Percentiles rank a stretch among this genome's conserved stretches.
These are phyloP conservation scores for Priceomyces carsonii DNA, from an alignment of 805 yeast species.

Conservation along the genomic window DNA sequence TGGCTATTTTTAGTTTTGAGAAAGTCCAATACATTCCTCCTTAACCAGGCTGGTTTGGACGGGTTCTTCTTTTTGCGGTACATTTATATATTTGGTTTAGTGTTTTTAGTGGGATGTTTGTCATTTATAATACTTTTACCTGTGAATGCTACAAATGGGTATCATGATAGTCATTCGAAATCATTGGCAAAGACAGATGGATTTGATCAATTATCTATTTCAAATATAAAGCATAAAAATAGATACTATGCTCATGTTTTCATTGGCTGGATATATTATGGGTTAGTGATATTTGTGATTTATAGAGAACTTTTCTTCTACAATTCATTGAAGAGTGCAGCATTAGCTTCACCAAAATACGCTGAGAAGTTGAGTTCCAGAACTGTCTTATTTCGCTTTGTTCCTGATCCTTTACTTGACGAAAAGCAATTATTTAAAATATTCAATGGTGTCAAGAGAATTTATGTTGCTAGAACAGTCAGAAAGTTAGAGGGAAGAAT, in stretches of 20 bases:
- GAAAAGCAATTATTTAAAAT: slow-evolving; percentile 72
- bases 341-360: slow-evolving; percentile 77
- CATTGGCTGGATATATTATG: slow-evolving; percentile 77
- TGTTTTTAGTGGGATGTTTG: slow-evolving; percentile 47
- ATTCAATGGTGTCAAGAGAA: slow-evolving; percentile 78
- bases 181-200: slow-evolving; percentile 52
- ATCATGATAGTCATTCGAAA: neutral
- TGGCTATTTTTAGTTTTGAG: slow-evolving; percentile 70
- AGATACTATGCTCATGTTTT: slow-evolving; percentile 88
- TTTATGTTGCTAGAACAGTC: slow-evolving; percentile 75
- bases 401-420: slow-evolving; percentile 71
- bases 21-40: slow-evolving; percentile 71
- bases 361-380: slow-evolving; percentile 74
- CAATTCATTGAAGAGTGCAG: slow-evolving; percentile 74
- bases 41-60: slow-evolving; percentile 90
- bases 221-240: slow-evolving; percentile 60
- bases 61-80: slow-evolving; percentile 90
- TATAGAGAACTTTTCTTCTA: slow-evolving; percentile 83
- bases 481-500: slow-evolving; percentile 57
- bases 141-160: slow-evolving; percentile 70
- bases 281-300: slow-evolving; percentile 65
- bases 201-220: slow-evolving; percentile 72
- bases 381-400: slow-evolving; percentile 81
- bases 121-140: slow-evolving; percentile 77
- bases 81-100: slow-evolving; percentile 53